Conservation (phyloP, 2,329 filamentous ascomycete genomes). For the Teratosphaeria pseudoeucalypti region DNA sequence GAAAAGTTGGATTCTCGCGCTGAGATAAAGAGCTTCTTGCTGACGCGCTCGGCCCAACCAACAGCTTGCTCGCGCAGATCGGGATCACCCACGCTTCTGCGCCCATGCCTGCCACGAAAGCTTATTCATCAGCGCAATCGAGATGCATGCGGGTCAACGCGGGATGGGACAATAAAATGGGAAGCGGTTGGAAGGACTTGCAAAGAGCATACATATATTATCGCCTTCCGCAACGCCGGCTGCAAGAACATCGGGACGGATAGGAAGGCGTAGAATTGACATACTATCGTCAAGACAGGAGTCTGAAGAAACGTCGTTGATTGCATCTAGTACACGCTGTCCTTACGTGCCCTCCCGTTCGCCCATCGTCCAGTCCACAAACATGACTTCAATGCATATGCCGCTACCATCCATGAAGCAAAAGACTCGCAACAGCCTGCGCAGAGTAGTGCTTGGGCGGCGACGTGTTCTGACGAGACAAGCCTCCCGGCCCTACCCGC, state of each 20-base stretch:
- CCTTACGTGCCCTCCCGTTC: background rate
- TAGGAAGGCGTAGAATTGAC: background rate
- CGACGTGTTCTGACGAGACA: background rate
- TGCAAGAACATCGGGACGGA: background rate
- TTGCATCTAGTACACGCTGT: background rate
- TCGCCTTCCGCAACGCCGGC: background rate
- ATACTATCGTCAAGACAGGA: background rate
- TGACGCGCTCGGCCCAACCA: background rate
- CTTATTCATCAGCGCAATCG: background rate
- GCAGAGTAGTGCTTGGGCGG: background rate
- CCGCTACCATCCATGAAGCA: background rate
- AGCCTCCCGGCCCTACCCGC: background rate
- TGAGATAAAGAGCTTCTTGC: conserved; percentile 1
- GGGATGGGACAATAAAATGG: background rate
- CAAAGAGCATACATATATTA: background rate
- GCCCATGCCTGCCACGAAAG: background rate
- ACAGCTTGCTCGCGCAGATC: background rate
- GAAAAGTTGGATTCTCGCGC: background rate
- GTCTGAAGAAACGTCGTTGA: background rate
- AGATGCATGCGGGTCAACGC: background rate
- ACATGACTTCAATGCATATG: background rate
- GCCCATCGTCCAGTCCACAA: background rate
- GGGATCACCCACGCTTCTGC: background rate
- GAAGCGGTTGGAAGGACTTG: background rate
- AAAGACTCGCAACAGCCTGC: background rate